Evolutionary conservation across 164 flowering plant species (phyloP).

Genomic region (Hamamelis virginiana): DNA sequence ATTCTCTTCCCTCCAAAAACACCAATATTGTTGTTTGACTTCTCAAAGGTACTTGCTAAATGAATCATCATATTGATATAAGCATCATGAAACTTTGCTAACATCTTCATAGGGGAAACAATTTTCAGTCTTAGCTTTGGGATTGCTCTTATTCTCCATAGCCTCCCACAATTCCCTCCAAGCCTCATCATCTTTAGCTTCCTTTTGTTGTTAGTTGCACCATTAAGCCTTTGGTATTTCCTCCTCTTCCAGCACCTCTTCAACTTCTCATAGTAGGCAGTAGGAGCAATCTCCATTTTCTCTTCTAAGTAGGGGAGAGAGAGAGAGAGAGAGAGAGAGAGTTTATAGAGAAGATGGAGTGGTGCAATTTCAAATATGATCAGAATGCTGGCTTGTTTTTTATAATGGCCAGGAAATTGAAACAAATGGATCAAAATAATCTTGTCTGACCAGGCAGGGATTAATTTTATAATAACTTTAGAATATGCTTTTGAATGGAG

Average conservation of each 20-base stretch:
- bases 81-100: conserved; percentile 23
- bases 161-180: conserved; percentile 15
- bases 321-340: conserved; percentile 1
- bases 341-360: neutral
- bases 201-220: conserved; percentile 6
- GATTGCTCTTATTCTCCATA: conserved; percentile 8
- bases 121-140: conserved; percentile 10
- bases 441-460: neutral
- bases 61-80: conserved; percentile 32
- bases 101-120: conserved; percentile 17
- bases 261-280: conserved; percentile 19
- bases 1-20: conserved; percentile 29
- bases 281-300: conserved; percentile 18
- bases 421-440: neutral
- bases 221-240: conserved; percentile 23
- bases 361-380: neutral
- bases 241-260: conserved; percentile 35
- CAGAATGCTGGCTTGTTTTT: neutral
- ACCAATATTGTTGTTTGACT: neutral
- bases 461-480: neutral
- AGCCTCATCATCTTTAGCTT: conserved; percentile 25
- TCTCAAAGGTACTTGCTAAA: conserved; percentile 14
- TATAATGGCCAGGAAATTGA: neutral
- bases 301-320: neutral
- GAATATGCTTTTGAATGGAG: neutral